Evolutionary conservation across 208 protist genomes (phyloP), one percentile per base, ranked within the genome.

Genomic region (Acanthamoeba rhysodes): DNA sequence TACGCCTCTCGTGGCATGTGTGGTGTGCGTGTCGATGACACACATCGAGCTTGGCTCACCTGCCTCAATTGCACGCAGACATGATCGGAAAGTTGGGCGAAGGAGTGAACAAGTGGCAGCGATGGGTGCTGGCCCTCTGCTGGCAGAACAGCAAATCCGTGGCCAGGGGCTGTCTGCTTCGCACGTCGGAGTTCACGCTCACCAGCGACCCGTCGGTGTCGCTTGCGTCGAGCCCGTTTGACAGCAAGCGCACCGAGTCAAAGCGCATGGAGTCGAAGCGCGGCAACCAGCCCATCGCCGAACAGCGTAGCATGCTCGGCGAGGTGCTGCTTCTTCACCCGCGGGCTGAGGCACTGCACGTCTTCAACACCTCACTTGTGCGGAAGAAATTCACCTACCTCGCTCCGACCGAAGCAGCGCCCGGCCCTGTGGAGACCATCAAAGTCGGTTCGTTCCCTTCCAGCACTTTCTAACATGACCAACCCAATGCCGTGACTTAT

Each of bases 121-220:
- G 72, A 20, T 80, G 27, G 72, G 41, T 80, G 18, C 16, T 80
- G 32, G 72, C 72, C 10, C 72, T 80, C 9, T 80, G 72, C 72
- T 80, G 72, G 72, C 29, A 80, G 18, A 80, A 80, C 41, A 50
- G 34, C 29, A 80, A 80, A 14, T 80, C 72, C 41, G 72, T 80
- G 72, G 72, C 72, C 12, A 22, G 72, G 18, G 72, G 72, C 9
- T 80, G 72, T 29, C 72, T 80, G 32, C 72, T 80, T 24, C 72
- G 72, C 29, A n/a, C 34, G 5, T 37, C 72, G 14, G 72, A 80
- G 34, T 45, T 27, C 32, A 45, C 72, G 16, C n/a, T 80, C 24
- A 29, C 29, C 34, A 29, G 32, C 72, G 34, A 80, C 41, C 72
- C 29, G 6, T 50, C 41, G 72, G 10, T 24, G 14, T 24, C 64